Conservation (phyloP, 257 asterid genomes). For the Solanum pennellii region DNA sequence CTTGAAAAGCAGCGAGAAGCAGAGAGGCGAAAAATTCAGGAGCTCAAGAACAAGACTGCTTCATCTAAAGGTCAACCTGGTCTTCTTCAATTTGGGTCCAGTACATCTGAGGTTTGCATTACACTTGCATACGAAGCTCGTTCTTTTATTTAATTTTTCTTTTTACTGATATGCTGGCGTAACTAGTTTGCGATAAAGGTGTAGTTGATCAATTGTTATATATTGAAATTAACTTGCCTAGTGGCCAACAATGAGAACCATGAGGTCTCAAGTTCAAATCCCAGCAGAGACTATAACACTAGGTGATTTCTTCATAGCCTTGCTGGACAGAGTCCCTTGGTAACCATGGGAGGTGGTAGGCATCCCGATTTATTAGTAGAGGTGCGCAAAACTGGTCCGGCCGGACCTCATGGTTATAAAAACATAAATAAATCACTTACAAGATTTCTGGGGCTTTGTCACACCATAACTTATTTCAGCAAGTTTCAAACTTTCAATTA, state of each 20-base stretch:
- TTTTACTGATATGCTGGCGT: neutral
- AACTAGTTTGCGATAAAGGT: neutral
- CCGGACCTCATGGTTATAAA: neutral
- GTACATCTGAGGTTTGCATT: constrained; percentile 76
- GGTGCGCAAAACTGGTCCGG: neutral
- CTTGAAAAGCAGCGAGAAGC: constrained; percentile 98
- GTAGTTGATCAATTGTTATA: neutral
- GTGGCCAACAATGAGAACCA: neutral
- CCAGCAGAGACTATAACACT: neutral
- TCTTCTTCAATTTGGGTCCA: constrained; percentile 93
- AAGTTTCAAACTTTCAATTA: neutral
- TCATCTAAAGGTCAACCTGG: constrained; percentile 75
- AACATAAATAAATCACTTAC: neutral
- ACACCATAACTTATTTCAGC: neutral
- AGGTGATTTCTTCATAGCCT: neutral
- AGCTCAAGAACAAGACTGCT: constrained; percentile 89
- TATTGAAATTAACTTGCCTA: neutral
- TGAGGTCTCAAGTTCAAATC: neutral
- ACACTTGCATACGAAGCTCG: neutral
- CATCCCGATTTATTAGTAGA: neutral
- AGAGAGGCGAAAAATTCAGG: constrained; percentile 91
- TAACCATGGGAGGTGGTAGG: neutral
- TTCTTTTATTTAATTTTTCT: neutral
- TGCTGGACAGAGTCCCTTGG: neutral
- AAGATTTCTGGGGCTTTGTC: neutral